Evolutionary conservation across 805 yeast species (phyloP), one percentile per base, ranked within the genome.

Genomic region (Metschnikowia continentalis): DNA sequence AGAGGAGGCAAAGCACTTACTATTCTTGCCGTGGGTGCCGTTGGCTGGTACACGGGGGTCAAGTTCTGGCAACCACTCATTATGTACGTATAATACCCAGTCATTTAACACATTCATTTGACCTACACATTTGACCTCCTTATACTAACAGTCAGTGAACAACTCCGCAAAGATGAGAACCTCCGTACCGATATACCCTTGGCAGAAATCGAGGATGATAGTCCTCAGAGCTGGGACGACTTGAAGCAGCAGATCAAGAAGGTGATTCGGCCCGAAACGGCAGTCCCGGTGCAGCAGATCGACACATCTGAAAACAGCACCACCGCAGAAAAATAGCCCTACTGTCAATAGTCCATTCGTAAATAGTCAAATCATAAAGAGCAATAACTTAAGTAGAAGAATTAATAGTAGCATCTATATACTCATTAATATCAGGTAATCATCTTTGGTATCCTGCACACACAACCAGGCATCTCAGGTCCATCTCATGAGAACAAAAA

Each of bases 61-160:
- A 80, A 77, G 61, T 87, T 87, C 67, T 87, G 88, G 72, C 84
- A 84, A 58, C 95, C 95, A 2, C 64, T 87, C 15, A 78, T 87
- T 3, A 77, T 86, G 83, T 79, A 72, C 61, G 84, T 78, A 45
- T 22, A 17, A 15, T 11, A 26, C 13, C 26, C n/a, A 17, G 15
- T 14, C 19, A 10, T 17, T 20, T n/a, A 11, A 20, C 22, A 37
- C 30, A 26, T 26, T 26, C 30, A 26, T 26, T 26, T 26, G 11
- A 26, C 13, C 22, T 13, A 20, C 22, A 11, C 19, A 11, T 17
- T 15, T n/a, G 19, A 20, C 22, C 39, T 37, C 15, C 30, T 30
- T 49, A 17, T 45, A 58, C 59, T 46, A 45, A 51, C 49, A 6
- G 5, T 10, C 50, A 80, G 84, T 32, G 90, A 84, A 43, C 84